These are phyloP conservation scores for Xylaria cubensis DNA, from an alignment of 495 filamentous ascomycete species.

Conservation along the genomic window DNA sequence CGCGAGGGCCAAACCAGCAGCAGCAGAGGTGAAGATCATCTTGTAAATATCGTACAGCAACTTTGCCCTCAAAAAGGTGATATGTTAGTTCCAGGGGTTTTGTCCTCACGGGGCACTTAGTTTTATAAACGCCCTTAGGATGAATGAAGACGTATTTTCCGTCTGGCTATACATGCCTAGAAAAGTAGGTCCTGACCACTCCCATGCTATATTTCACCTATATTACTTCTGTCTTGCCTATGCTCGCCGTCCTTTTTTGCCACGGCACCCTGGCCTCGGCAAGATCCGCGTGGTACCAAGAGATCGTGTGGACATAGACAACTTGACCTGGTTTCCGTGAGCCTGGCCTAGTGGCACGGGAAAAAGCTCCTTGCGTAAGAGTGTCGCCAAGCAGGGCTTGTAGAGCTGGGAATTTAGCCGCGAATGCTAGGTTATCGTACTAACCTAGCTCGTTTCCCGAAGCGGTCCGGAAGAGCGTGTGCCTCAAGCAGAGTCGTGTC, in stretches of 20 bases:
- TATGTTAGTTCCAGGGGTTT: not conserved
- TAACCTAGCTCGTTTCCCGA: slow-evolving; percentile 13
- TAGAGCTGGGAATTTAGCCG: slow-evolving; percentile 17
- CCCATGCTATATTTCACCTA: slow-evolving; percentile 6
- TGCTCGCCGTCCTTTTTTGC: slow-evolving; percentile 2
- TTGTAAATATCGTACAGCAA: slow-evolving; percentile 19
- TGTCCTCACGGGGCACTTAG: not conserved
- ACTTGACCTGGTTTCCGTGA: not conserved
- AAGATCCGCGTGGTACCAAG: not conserved
- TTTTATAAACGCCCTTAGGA: not conserved
- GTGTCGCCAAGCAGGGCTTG: not conserved
- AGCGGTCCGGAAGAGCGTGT: slow-evolving; percentile 15
- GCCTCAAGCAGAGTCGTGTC: not conserved
- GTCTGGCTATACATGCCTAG: not conserved
- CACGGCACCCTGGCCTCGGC: slow-evolving; percentile 1
- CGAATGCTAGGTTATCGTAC: not conserved
- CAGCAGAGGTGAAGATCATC: slow-evolving; percentile 41
- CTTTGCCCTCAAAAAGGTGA: not conserved
- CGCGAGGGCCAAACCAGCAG: slow-evolving; percentile 39
- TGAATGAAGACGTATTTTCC: not conserved
- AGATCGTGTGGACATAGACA: not conserved
- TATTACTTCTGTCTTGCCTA: slow-evolving; percentile 7
- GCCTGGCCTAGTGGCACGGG: slow-evolving; percentile 5
- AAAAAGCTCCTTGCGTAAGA: not conserved
- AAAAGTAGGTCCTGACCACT: not conserved